Evolutionary conservation across 805 yeast genomes (phyloP).

Genomic region (Maudiozyma pseudohumilis): DNA sequence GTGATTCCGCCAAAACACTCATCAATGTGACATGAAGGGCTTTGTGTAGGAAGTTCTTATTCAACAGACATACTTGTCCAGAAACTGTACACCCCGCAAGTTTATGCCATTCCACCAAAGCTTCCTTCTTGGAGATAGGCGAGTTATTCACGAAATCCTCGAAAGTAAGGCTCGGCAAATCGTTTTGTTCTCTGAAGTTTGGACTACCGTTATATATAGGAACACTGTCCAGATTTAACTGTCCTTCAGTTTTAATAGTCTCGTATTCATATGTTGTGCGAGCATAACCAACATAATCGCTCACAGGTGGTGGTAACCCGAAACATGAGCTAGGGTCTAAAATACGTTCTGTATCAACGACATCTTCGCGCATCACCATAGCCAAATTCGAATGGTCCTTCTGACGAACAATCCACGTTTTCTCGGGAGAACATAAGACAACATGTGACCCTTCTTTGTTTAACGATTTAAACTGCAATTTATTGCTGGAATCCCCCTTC

Average conservation of each 20-base stretch:
- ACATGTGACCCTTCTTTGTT: slow-evolving; percentile 32
- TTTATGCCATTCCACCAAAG: slow-evolving; percentile 41
- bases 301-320: slow-evolving; percentile 29
- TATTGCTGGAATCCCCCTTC: slow-evolving; percentile 5
- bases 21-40: slow-evolving; percentile 30
- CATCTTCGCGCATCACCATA: slow-evolving; percentile 36
- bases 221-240: slow-evolving; percentile 24
- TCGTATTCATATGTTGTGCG: slow-evolving; percentile 30
- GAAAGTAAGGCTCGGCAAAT: slow-evolving; percentile 17
- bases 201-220: slow-evolving; percentile 33
- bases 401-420: slow-evolving; percentile 60
- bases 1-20: slow-evolving; percentile 31
- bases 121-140: slow-evolving; percentile 48
- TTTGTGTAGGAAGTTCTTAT: slow-evolving; percentile 27
- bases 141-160: slow-evolving; percentile 34
- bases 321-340: slow-evolving; percentile 17
- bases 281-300: slow-evolving; percentile 24
- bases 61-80: slow-evolving; percentile 33
- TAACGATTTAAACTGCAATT: slow-evolving; percentile 24
- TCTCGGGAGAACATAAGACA: slow-evolving; percentile 47
- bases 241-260: slow-evolving; percentile 26
- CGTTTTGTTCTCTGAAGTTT: slow-evolving; percentile 6
- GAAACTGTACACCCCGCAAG: slow-evolving; percentile 47
- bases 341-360: slow-evolving; percentile 11
- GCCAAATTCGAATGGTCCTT: slow-evolving; percentile 84